These are phyloP conservation scores for Prunus armeniaca DNA, from an alignment of 306 rosid genomes.

Conservation along the genomic window DNA sequence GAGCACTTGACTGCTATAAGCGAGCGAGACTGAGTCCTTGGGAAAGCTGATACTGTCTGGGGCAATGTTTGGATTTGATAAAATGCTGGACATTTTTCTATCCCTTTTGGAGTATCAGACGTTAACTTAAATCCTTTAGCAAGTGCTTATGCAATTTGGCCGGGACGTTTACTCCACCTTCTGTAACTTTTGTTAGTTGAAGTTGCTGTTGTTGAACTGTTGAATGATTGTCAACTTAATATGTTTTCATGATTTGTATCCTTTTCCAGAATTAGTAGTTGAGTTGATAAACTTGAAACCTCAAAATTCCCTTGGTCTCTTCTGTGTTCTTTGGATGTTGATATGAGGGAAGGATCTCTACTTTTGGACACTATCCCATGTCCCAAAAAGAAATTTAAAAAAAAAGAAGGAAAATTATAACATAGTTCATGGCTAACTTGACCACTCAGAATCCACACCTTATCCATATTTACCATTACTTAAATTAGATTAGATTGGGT, in stretches of 20 bases:
- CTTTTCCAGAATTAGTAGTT: not conserved
- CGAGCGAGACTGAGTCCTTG: slow-evolving; percentile 74
- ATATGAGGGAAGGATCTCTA: too few relatives aligned
- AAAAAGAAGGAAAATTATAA: too few relatives aligned
- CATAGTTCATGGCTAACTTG: too few relatives aligned
- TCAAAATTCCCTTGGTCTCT: not conserved
- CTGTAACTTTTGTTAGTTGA: not conserved
- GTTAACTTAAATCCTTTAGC: slow-evolving; percentile 18
- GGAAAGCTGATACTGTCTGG: not conserved
- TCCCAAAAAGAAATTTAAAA: too few relatives aligned
- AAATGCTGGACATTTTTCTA: slow-evolving; percentile 22
- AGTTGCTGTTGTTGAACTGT: not conserved
- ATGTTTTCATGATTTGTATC: not conserved
- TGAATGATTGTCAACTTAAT: not conserved
- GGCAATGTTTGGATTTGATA: slow-evolving; percentile 3
- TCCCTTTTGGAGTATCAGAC: not conserved
- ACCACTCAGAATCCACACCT: too few relatives aligned
- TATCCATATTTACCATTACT: too few relatives aligned
- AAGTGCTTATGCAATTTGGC: slow-evolving; percentile 3
- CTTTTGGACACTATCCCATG: too few relatives aligned
- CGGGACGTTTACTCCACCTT: not conserved
- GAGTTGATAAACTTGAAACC: not conserved
- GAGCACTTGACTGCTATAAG: slow-evolving; percentile 99
- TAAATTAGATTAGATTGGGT: too few relatives aligned
- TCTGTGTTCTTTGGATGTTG: not conserved